These are phyloP conservation scores for Myrica gale DNA, from an alignment of 306 rosid genomes.

Conservation along the genomic window DNA sequence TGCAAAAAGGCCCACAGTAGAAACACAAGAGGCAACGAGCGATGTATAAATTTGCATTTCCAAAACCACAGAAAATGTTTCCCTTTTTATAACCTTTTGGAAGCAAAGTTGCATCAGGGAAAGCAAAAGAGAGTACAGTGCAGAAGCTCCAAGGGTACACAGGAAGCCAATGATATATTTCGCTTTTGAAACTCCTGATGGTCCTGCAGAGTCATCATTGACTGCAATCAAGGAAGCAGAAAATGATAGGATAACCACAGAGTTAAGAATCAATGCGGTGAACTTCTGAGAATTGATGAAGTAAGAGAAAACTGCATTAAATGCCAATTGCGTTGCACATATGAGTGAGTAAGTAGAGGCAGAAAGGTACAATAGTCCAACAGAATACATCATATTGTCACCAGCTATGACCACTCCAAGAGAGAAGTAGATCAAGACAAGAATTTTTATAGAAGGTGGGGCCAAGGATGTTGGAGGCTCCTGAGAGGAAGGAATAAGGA, in stretches of 20 bases:
- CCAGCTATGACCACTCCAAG: constrained; percentile 68
- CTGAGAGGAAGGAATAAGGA: constrained; percentile 40
- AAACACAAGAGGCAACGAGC: constrained; percentile 64
- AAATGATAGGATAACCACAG: constrained; percentile 61
- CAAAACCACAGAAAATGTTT: constrained; percentile 78
- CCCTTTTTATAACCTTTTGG: constrained; percentile 71
- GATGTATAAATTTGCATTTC: constrained; percentile 92
- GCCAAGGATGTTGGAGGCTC: constrained; percentile 38
- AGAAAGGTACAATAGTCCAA: constrained; percentile 78
- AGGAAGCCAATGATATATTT: constrained; percentile 61
- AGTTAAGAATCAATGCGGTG: constrained; percentile 65
- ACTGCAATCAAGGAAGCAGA: constrained; percentile 74
- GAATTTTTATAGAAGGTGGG: constrained; percentile 37
- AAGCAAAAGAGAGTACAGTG: constrained; percentile 71
- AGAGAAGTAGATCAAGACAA: constrained; percentile 47
- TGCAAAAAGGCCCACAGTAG: constrained; percentile 62
- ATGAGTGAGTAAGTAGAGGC: constrained; percentile 90
- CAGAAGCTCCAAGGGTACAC: constrained; percentile 82
- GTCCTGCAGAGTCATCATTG: constrained; percentile 56
- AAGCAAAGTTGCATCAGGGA: constrained; percentile 84
- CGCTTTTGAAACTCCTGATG: constrained; percentile 42
- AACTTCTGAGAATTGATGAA: constrained; percentile 84
- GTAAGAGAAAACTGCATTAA: constrained; percentile 81
- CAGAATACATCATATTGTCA: constrained; percentile 77
- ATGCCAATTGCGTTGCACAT: constrained; percentile 82